Evolutionary conservation across 306 rosid species (phyloP).

Genomic region (Myrica gale): DNA sequence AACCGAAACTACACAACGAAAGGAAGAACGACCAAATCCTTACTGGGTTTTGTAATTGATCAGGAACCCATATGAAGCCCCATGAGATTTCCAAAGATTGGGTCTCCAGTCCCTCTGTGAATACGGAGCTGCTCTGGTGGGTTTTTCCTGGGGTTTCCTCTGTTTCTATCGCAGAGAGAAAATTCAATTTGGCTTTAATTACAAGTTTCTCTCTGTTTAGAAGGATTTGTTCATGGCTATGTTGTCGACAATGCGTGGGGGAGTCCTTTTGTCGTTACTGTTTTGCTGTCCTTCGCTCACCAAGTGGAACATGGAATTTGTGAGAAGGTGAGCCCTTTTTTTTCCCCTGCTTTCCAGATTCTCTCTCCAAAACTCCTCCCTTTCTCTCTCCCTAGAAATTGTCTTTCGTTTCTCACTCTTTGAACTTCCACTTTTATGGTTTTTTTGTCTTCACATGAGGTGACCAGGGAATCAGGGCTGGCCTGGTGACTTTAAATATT

Average conservation of each 20-base stretch:
- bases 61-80: constrained; percentile 37
- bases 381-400: constrained; percentile 23
- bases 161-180: constrained; percentile 28
- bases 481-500: constrained; percentile 41
- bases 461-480: constrained; percentile 63
- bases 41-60: constrained; percentile 50
- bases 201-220: constrained; percentile 29
- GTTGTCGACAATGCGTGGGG: constrained; percentile 73
- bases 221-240: constrained; percentile 49
- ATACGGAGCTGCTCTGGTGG: constrained; percentile 1
- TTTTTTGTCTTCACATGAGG: constrained; percentile 47
- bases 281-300: constrained; percentile 50
- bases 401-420: constrained; percentile 24
- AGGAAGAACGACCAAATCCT: constrained; percentile 36
- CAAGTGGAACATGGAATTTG: constrained; percentile 61
- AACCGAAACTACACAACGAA: constrained; percentile 2
- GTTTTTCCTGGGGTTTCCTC: constrained; percentile 19
- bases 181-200: constrained; percentile 29
- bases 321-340: constrained; percentile 34
- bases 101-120: constrained; percentile 29
- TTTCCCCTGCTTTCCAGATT: constrained; percentile 13
- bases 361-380: no score
- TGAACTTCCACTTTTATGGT: constrained; percentile 29
- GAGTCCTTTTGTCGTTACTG: constrained; percentile 63
- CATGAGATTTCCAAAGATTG: constrained; percentile 39